These are phyloP conservation scores for Leishmania turanica DNA, from an alignment of 208 protist species.

Conservation along the genomic window DNA sequence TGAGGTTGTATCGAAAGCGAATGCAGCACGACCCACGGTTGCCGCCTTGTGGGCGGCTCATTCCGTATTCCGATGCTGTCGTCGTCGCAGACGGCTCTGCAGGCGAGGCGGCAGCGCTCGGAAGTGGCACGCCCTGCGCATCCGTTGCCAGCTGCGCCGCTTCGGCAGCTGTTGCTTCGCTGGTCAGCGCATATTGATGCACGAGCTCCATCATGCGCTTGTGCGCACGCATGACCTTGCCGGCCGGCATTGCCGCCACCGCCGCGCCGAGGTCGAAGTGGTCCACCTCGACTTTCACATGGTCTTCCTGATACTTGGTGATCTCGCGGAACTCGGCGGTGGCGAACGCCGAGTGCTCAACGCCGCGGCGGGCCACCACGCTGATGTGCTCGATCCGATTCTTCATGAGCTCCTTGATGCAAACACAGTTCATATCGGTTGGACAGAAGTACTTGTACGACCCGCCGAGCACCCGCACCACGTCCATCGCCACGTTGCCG, in stretches of 20 bases:
- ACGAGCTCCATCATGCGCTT: conserved; percentile 87
- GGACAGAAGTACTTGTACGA: conserved; percentile 72
- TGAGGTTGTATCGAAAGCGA: conserved; percentile 74
- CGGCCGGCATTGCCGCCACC: conserved; percentile 26
- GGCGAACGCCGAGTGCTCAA: conserved; percentile 92
- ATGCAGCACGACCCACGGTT: conserved; percentile 59
- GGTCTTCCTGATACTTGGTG: conserved; percentile 62
- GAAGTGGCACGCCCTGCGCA: conserved; percentile 27
- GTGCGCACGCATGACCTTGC: conserved; percentile 60
- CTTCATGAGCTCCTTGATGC: conserved; percentile 78
- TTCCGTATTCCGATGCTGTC: background rate
- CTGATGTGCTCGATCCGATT: conserved; percentile 72
- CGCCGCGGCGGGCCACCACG: conserved; percentile 90
- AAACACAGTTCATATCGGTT: conserved; percentile 93
- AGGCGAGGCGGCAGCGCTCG: background rate
- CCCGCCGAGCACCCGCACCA: conserved; percentile 87
- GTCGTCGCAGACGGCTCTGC: background rate
- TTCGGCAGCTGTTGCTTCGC: conserved; percentile 24
- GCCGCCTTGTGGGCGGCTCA: background rate
- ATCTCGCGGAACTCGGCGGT: conserved; percentile 97
- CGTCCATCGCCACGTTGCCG: conserved; percentile 97
- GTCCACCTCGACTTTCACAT: conserved; percentile 69
- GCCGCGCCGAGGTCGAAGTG: conserved; percentile 62
- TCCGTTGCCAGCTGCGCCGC: conserved; percentile 20
- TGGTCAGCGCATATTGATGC: conserved; percentile 32